Conservation (phyloP, 495 filamentous ascomycete genomes). For the Pseudoneurospora amorphoporcata region DNA sequence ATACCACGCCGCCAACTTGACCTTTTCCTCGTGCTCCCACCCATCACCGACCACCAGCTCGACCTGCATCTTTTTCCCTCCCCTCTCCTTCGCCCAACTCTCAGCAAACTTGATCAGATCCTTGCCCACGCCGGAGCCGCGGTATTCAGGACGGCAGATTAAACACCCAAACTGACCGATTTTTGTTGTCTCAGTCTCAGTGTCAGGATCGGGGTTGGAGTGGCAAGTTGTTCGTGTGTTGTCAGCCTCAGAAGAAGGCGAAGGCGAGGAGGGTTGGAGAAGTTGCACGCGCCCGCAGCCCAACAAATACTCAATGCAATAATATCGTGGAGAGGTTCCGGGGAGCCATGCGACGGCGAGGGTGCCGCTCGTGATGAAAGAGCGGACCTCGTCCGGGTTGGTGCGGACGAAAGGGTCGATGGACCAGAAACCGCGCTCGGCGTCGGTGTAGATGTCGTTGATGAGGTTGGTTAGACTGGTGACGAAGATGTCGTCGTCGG, state of each 20-base stretch:
- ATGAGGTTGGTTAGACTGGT: not conserved
- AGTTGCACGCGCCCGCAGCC: not conserved
- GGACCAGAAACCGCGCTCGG: constrained; percentile 1
- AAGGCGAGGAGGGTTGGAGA: not conserved
- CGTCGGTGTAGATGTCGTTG: not conserved
- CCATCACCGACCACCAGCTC: not conserved
- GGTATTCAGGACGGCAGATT: not conserved
- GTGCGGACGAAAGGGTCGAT: not conserved
- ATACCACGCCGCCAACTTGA: not conserved
- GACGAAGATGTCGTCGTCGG: not conserved
- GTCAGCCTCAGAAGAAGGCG: no score
- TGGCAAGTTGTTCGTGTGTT: not conserved
- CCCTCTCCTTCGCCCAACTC: not conserved
- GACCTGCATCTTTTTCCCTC: constrained; percentile 1
- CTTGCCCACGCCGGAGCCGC: not conserved
- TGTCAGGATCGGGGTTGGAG: not conserved
- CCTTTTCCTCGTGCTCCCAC: constrained; percentile 1
- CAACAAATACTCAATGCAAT: not conserved
- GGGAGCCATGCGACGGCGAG: not conserved
- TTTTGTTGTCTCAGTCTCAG: no score
- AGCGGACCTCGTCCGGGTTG: not conserved
- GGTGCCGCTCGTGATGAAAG: not conserved
- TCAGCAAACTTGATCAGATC: not conserved
- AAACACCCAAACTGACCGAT: not conserved
- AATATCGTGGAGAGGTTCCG: not conserved